phyloP scores from a whole-genome alignment of 148 eudicot genomes.

The Arbutus unedo region DNA sequence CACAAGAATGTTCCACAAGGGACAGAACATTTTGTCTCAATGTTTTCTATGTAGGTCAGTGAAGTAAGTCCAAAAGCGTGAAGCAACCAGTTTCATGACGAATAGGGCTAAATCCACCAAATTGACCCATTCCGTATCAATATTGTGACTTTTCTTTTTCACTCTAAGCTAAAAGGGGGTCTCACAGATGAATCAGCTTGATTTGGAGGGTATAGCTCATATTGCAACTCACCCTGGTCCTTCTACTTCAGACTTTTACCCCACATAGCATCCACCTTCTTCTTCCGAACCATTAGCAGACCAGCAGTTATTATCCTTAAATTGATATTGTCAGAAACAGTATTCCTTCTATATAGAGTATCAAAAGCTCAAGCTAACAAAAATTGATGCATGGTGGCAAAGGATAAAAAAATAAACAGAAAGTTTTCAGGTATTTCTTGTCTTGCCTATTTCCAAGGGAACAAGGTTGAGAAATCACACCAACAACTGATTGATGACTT shows the following conservation, averaged over 20 bases:
- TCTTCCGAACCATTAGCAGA: not conserved
- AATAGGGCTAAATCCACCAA: no score
- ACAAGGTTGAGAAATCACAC: constrained; percentile 85
- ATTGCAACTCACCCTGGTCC: no score
- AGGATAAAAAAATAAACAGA: constrained; percentile 18
- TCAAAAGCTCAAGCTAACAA: not conserved
- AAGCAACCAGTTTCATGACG: no score
- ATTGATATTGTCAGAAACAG: not conserved
- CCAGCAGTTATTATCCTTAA: not conserved
- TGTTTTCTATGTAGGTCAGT: no score
- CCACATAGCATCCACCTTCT: no score
- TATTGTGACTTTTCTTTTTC: not conserved
- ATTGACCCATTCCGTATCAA: no score
- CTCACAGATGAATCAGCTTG: no score
- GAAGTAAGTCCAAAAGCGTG: no score
- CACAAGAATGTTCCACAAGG: no score
- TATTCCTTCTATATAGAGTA: not conserved
- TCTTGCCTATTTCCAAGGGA: constrained; percentile 72
- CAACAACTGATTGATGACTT: constrained; percentile 65
- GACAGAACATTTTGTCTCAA: no score
- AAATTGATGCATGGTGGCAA: constrained; percentile 1
- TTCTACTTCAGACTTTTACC: no score
- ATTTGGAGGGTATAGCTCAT: no score
- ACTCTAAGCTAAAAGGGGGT: not conserved
- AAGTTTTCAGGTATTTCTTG: constrained; percentile 17